Base-by-base conservation (phyloP, 2,329 filamentous ascomycete species). In the Aotearoamyces nothofagi region DNA sequence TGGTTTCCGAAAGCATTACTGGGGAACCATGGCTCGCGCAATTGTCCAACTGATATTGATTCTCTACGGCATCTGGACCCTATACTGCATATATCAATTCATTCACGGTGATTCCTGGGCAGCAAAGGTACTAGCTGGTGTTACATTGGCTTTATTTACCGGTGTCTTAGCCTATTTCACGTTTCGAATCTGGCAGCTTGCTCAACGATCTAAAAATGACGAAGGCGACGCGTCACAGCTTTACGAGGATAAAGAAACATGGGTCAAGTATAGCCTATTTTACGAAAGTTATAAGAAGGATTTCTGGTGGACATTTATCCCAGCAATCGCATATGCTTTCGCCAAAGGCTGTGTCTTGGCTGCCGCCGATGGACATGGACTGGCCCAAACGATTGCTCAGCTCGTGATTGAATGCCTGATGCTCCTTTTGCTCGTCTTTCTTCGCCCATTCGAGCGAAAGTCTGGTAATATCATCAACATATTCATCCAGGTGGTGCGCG, bases 241-340 rank as follows among this genome's bases (percentile, higher is more conserved):
- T 6, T 96, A 84, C 53, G 80, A 94, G 35, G 68, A 96, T 56
- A 92, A 90, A 61, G 69, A 78, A 33, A 75, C 78, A 22, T 94
- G 90, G 86, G 66, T 82, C 51, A 92, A 90, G 60, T 98, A 98
- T 65, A 90, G 81, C 45, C 65, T 94, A 37, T 96, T 98, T 58
- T 98, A 98, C 60, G 90, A 96, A 46, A 78, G 77, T 43, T 96
- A 93, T 64, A 84, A 83, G 59, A 83, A 80, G 54, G 72, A 76
- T 43, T 93, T 87, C 60, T 98, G 90, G 90, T 96, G 87, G 87
- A 57, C 94, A 14, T 96, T 98, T 49, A 66, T 96, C 9, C 90
- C 90, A 0, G 63, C 69, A 36, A 93, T 96, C 46, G 36, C 84
- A 38, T 96, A 96, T 61, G 79, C 86, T 61, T 84, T 94, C 47